Base-by-base conservation (phyloP, 495 filamentous ascomycete species). In the Podospora pseudopauciseta region DNA sequence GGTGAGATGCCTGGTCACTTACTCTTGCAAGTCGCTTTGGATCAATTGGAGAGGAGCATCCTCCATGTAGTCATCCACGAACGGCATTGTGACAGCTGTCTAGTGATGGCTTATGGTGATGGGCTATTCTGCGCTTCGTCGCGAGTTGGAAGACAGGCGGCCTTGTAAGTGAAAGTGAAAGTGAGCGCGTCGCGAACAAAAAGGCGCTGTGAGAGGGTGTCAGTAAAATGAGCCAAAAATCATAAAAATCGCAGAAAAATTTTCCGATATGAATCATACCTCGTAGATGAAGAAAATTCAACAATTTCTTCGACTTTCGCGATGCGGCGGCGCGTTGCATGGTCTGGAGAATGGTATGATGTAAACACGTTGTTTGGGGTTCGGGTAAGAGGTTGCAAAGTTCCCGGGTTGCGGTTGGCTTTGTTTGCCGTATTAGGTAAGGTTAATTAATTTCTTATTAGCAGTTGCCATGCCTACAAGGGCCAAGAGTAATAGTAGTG, bases 11-110 rank as follows among this genome's bases (percentile, higher is more conserved):
- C 2, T 11, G 15, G 39, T 49, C 39, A 73, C 73, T 73, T 71
- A 75, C 74, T 65, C 61, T 27, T 67, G 55, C 13, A 76, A 32
- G 61, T 76, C 74, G 63, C 74, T 76, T 54, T 71, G 63, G n/a
- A 76, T 54, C 16, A 62, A 6, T n/a, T 18, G 16, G 11, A 67
- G 68, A 61, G 67, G 63, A 11, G 74, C 44, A 15, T 28, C 65
- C 2, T 68, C 71, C 5, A 62, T 27, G 11, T 61, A 62, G 15
- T 65, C 66, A 16, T 72, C 69, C 3, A 66, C 72, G 26, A 65
- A 66, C 2, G 70, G 65, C 68, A 67, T 66, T 23, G 68, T 72
- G 55, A 23, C 54, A 44, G 67, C 5, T 54, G 39, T 27, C 7
- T 20, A 58, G 6, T 58, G 56, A 58, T 58, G 18, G 30, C 30